Evolutionary conservation across 768 basidiomycete species (phyloP), one percentile per base, ranked within the genome.

Genomic region (Baorangia bicolor): DNA sequence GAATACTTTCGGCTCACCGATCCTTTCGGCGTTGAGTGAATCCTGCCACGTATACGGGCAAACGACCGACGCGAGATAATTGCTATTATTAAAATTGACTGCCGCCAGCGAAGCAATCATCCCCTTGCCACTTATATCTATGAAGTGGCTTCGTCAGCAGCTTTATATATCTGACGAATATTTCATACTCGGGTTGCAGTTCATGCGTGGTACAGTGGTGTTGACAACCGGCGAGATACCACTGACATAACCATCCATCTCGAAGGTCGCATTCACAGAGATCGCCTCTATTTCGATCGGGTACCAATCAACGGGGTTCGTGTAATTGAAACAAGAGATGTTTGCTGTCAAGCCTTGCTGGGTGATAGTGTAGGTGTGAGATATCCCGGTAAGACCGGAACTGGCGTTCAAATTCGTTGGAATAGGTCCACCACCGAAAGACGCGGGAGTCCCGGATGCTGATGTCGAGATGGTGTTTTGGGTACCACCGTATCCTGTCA

Each of bases 11-110:
- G 1, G 14, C 39, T 40, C 20, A 55, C 53, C 33, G 3, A 55
- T 55, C 40, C 33, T 55, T 20, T 35, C 27, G 9, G 20, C 5
- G 10, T 8, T n/a, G 20, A 8, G 3, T 7, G 51, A n/a, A 18
- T 53, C 51, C 25, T 37, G 20, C 51, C 51, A 46, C 2, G 35
- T 53, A 12, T 30, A 46, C 10, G 51, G 51, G 20, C 51, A 53
- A 8, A 38, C 51, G 34, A 38, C 51, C 9, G 51, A 46, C 8
- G 43, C 51, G 12, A 53, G 33, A 18, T 45, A 45, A 38, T 53
- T 38, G 42, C 20, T 45, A 11, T 53, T 45, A 28, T 53, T 46
- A 8, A 53, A 44, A 21, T 30, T 53, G 20, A 53, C 35, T 1
- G 51, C 51, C 4, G 51, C 51, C 11, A 28, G 38, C 21, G 54